Conservation (phyloP, 108 stramenopile species). For the Epithemia pelagica region DNA sequence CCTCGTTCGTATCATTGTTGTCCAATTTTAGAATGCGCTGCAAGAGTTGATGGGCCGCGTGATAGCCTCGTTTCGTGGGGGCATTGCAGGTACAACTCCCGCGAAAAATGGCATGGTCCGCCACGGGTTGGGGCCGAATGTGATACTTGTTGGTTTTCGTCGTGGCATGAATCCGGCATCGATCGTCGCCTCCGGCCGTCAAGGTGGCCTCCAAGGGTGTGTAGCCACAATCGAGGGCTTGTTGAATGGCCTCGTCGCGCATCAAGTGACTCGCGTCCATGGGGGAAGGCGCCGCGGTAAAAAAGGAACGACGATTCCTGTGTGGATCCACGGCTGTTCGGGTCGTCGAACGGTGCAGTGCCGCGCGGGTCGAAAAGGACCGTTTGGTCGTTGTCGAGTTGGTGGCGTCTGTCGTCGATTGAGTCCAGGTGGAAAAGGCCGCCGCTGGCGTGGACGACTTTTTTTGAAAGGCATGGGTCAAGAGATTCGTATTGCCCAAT, state of each 20-base stretch:
- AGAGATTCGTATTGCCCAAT: constrained; percentile 42
- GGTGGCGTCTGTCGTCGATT: too few relatives aligned
- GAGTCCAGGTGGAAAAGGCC: neutral
- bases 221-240: constrained; percentile 37
- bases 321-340: too few relatives aligned
- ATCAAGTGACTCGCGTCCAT: neutral
- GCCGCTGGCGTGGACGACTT: constrained; percentile 1
- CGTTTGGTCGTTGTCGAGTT: too few relatives aligned
- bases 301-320: constrained; percentile 4
- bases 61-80: constrained; percentile 52
- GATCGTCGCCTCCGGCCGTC: constrained; percentile 59
- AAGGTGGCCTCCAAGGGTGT: constrained; percentile 44
- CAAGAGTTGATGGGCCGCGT: constrained; percentile 50
- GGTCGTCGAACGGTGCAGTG: too few relatives aligned
- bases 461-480: constrained; percentile 50
- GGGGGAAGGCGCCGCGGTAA: neutral
- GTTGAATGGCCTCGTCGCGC: neutral
- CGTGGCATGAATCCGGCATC: constrained; percentile 28
- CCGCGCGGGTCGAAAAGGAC: too few relatives aligned
- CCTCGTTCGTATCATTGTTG: neutral
- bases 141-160: constrained; percentile 59
- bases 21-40: constrained; percentile 18
- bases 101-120: constrained; percentile 39
- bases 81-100: constrained; percentile 69
- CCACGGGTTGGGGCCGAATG: constrained; percentile 48